These are phyloP conservation scores for Neofusicoccum kwambonambiense DNA, from an alignment of 2,329 filamentous ascomycete genomes.

Conservation along the genomic window DNA sequence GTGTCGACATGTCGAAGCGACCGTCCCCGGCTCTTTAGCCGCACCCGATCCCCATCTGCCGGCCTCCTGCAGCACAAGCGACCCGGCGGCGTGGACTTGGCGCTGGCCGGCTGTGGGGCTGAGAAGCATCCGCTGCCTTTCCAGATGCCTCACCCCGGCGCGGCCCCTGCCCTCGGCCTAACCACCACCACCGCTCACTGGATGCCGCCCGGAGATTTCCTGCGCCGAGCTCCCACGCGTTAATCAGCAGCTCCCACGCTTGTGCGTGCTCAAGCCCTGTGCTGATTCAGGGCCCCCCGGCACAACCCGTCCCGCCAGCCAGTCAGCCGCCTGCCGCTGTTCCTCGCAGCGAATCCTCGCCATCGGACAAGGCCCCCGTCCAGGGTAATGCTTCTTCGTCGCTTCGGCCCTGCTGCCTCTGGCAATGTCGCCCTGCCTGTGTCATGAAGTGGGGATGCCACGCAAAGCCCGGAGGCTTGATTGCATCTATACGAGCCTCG, in stretches of 20 bases:
- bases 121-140: not conserved
- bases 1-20: no score
- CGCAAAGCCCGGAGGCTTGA: not conserved
- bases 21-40: not conserved
- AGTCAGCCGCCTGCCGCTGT: not conserved
- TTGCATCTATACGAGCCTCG: not conserved
- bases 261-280: not conserved
- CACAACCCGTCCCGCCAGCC: not conserved
- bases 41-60: not conserved
- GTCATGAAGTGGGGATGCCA: slow-evolving; percentile 2
- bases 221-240: not conserved
- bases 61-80: not conserved
- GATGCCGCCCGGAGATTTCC: not conserved
- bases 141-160: not conserved
- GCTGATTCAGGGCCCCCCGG: not conserved
- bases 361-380: not conserved
- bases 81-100: slow-evolving; percentile 1
- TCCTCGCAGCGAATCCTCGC: not conserved
- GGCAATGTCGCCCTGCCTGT: not conserved
- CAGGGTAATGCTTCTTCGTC: not conserved
- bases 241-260: not conserved
- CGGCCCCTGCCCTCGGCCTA: no score
- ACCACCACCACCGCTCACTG: not conserved
- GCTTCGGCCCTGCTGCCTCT: not conserved
- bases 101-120: not conserved